Evolutionary conservation across 2,329 filamentous ascomycete species (phyloP).

Genomic region (Fusarium nanum): DNA sequence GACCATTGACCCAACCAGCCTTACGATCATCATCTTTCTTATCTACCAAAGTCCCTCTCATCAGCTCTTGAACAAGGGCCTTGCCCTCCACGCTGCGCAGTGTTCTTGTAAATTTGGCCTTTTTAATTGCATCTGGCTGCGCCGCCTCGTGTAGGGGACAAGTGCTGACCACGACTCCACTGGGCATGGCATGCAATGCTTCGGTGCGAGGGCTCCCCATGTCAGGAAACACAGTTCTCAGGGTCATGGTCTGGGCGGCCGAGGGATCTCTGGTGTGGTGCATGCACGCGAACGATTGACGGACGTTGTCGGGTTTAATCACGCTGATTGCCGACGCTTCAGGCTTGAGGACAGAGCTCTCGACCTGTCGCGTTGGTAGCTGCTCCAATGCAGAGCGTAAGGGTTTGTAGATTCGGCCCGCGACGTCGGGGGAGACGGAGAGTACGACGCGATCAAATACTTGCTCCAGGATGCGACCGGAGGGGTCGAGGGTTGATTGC

Average conservation of each 20-base stretch:
- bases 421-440: constrained; percentile 66
- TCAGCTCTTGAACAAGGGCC: constrained; percentile 59
- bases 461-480: constrained; percentile 43
- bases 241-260: constrained; percentile 50
- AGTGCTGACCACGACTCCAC: constrained; percentile 65
- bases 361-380: constrained; percentile 62
- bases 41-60: constrained; percentile 42
- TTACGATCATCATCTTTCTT: constrained; percentile 42
- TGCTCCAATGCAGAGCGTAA: constrained; percentile 51
- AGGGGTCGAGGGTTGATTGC: constrained; percentile 41
- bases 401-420: constrained; percentile 60
- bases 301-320: constrained; percentile 16
- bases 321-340: neutral
- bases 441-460: constrained; percentile 64
- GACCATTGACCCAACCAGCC: constrained; percentile 62
- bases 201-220: constrained; percentile 56
- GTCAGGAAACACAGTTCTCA: constrained; percentile 52
- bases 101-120: constrained; percentile 63
- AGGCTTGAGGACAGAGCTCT: constrained; percentile 57
- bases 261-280: constrained; percentile 44
- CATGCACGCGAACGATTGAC: constrained; percentile 38
- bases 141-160: constrained; percentile 56
- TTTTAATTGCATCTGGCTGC: constrained; percentile 56
- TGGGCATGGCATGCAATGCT: constrained; percentile 63
- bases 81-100: constrained; percentile 62